Evolutionary conservation across 177 flowering plant species (phyloP).

Genomic region (Vitis hybrid): DNA sequence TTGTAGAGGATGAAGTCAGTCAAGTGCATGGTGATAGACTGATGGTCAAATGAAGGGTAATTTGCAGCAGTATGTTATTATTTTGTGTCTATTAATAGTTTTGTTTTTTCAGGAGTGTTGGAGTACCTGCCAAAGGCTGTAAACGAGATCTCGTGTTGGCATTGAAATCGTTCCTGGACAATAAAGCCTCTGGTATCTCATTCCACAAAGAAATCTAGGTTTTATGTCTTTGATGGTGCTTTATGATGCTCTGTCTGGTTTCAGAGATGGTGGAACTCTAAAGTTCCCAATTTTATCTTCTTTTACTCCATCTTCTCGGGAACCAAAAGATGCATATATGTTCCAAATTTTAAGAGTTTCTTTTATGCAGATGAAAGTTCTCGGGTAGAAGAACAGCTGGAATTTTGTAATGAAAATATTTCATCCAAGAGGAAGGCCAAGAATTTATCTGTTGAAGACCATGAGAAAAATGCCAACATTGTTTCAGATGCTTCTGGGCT

Average conservation of each 20-base stretch:
- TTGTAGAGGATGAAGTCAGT: too few species aligned
- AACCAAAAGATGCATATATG: neutral
- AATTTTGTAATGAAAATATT: conserved; percentile 13
- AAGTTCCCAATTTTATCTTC: neutral
- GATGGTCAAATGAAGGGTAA: neutral
- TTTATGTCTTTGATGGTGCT: neutral
- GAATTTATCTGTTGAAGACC: conserved; percentile 18
- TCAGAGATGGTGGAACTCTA: neutral
- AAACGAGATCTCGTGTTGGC: conserved; percentile 60
- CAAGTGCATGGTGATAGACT: too few species aligned
- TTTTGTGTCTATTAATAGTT: conserved; percentile 2
- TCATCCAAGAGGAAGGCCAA: conserved; percentile 20
- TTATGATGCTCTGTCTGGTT: neutral
- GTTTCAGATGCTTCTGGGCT: conserved; percentile 26
- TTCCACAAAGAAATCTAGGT: neutral
- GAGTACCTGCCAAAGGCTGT: conserved; percentile 59
- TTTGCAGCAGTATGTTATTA: neutral
- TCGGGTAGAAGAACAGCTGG: conserved; percentile 17
- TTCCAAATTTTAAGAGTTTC: conserved; percentile 5
- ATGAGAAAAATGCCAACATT: conserved; percentile 8
- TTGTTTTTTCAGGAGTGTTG: conserved; percentile 44
- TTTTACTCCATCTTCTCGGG: too few species aligned
- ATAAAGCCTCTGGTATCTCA: conserved; percentile 27
- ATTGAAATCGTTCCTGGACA: conserved; percentile 44
- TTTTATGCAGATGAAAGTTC: conserved; percentile 33